These are phyloP conservation scores for Bruguiera hainesii DNA, from an alignment of 441 rosid species.

Conservation along the genomic window DNA sequence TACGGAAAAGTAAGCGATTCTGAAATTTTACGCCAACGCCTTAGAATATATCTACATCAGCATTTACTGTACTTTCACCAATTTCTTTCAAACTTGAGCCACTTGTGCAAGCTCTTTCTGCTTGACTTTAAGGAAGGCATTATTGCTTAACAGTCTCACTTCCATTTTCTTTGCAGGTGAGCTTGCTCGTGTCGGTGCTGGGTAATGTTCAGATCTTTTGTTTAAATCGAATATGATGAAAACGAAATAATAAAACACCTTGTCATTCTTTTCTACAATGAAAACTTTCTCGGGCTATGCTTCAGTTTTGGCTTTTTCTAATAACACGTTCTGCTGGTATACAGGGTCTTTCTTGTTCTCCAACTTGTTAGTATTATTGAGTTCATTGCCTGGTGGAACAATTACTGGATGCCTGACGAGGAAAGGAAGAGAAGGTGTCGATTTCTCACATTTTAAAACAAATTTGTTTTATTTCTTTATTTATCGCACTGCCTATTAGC, in stretches of 20 bases:
- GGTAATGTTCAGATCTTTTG: slow-evolving; percentile 45
- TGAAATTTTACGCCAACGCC: not conserved
- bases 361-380: slow-evolving; percentile 83
- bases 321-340: slow-evolving; percentile 9
- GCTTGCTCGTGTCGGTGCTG: slow-evolving; percentile 80
- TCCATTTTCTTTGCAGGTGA: slow-evolving; percentile 55
- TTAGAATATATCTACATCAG: too few relatives aligned
- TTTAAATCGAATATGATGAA: not conserved
- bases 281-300: not conserved
- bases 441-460: not conserved
- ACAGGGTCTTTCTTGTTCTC: slow-evolving; percentile 73
- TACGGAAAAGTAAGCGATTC: not conserved
- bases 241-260: not conserved
- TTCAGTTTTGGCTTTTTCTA: not conserved
- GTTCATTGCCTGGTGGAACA: slow-evolving; percentile 89
- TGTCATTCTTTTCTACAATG: not conserved
- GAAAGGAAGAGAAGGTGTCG: slow-evolving; percentile 52
- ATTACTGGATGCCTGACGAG: slow-evolving; percentile 69
- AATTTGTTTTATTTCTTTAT: too few relatives aligned
- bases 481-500: too few relatives aligned
- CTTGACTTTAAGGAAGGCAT: not conserved
- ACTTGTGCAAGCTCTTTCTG: not conserved
- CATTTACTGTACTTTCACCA: too few relatives aligned
- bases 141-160: not conserved
- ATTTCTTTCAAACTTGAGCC: slow-evolving; percentile 1